Evolutionary conservation across 2,329 filamentous ascomycete species (phyloP).

Genomic region (Leptographium procerum): DNA sequence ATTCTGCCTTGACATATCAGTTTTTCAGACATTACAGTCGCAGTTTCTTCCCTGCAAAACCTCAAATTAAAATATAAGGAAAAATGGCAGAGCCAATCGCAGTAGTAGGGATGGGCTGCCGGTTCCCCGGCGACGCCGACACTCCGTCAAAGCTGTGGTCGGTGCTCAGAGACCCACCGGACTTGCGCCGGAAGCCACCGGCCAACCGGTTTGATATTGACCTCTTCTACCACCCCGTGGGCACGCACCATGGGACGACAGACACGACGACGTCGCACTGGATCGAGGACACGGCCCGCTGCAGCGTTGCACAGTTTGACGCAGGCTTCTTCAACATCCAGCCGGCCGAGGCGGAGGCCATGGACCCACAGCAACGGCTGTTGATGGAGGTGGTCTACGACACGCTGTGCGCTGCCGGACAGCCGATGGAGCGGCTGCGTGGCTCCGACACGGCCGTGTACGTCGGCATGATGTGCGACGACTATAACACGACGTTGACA

Average conservation of each 20-base stretch:
- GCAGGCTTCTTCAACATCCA: constrained; percentile 38
- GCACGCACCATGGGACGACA: constrained; percentile 24
- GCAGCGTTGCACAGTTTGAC: too few species aligned
- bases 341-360: constrained; percentile 36
- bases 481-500: constrained; percentile 14
- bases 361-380: constrained; percentile 44
- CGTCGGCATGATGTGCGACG: constrained; percentile 19
- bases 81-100: constrained; percentile 35
- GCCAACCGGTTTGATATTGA: constrained; percentile 38
- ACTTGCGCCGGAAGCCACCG: too few species aligned
- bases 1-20: too few species aligned
- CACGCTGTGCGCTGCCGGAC: constrained; percentile 33
- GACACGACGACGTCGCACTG: constrained; percentile 20
- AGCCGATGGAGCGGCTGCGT: constrained; percentile 14
- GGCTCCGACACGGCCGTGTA: constrained; percentile 21
- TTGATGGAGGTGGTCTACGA: constrained; percentile 43
- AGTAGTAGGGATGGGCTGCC: constrained; percentile 36
- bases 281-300: constrained; percentile 30
- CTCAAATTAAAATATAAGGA: too few species aligned
- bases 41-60: too few species aligned
- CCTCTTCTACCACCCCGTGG: constrained; percentile 29
- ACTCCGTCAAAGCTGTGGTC: constrained; percentile 33
- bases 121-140: constrained; percentile 30
- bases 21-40: too few species aligned
- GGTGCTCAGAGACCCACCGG: too few species aligned